Evolutionary conservation across 1,284 basidiomycete genomes (phyloP), one percentile per base, ranked within the genome.

Genomic region (Tylopilus sp.): DNA sequence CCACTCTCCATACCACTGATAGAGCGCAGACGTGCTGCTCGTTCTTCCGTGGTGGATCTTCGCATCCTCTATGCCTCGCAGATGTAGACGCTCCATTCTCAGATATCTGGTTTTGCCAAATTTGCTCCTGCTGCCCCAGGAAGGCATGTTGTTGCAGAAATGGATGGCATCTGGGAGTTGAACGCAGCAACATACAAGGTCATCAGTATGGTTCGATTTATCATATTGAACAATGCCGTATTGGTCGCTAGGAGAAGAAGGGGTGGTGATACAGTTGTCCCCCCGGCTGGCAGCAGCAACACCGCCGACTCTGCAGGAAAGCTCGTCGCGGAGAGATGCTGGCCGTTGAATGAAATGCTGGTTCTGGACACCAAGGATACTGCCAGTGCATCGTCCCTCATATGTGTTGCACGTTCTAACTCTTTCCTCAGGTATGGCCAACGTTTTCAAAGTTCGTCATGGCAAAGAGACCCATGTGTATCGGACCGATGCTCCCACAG

Each of bases 141-240:
- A 4, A 87, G 97, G 63, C 97, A 99, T 76, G 89, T 99, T 62
- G 90, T 99, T 33, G 86, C 90, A 22, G 97, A 99, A 79, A 89
- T 95, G 63, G 92, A 95, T 64, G 89, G 90, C 39, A 92, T 98
- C 60, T 86, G 92, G 67, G 91, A 95, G 66, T 85, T 99, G 55
- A 98, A 99, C 71, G 86, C 96, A 0, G 97, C 98, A 3, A 99
- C 98, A 0, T 99, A 98, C 86, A 97, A 96, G 79, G 89, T 94
- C 16, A 91, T 94, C 63, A 93, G 95, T 65, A 87, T 90, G 53
- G 95, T 97, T 44, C 92, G 93, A 67, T 92, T 99, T 71, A 94
- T 99, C 61, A 83, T 99, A 13, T 84, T 99, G 19, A 96, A 97
- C 74, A 97, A 99, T 78, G 86, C 94, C 16, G 89, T 99, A 16